These are phyloP conservation scores for Ceratocystis papillata DNA, from an alignment of 2,329 filamentous ascomycete genomes.

Conservation along the genomic window DNA sequence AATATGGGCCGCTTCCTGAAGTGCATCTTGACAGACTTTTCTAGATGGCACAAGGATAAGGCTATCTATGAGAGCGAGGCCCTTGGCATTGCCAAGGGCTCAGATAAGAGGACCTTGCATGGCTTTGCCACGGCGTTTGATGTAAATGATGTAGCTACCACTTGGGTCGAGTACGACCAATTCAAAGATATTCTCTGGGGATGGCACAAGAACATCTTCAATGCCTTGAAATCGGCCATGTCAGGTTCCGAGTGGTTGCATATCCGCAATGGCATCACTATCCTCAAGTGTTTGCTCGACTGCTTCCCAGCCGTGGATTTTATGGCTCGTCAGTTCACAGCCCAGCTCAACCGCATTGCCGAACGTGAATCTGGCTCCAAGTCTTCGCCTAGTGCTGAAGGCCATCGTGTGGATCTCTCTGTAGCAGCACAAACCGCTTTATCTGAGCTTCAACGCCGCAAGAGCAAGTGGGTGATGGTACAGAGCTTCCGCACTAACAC, in stretches of 20 bases:
- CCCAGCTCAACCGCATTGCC: constrained; percentile 55
- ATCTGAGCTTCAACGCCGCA: constrained; percentile 56
- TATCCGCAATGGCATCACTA: constrained; percentile 86
- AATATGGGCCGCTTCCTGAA: constrained; percentile 87
- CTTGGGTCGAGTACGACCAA: constrained; percentile 69
- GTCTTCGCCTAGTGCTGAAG: constrained; percentile 37
- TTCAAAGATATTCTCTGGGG: constrained; percentile 78
- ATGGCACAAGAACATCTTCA: constrained; percentile 78
- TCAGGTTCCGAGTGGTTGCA: constrained; percentile 88
- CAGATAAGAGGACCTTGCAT: constrained; percentile 46
- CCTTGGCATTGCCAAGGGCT: constrained; percentile 35
- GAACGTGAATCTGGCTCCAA: constrained; percentile 48
- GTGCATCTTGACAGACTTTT: constrained; percentile 67
- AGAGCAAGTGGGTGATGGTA: constrained; percentile 60
- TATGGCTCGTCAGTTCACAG: constrained; percentile 60
- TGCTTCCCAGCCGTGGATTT: constrained; percentile 84
- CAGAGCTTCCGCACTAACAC: constrained; percentile 59
- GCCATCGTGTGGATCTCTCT: constrained; percentile 60
- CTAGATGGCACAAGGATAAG: constrained; percentile 72
- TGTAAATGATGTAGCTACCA: constrained; percentile 47
- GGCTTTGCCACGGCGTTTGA: constrained; percentile 71
- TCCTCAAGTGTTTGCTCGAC: constrained; percentile 69
- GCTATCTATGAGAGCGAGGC: constrained; percentile 69
- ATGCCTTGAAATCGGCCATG: constrained; percentile 70
- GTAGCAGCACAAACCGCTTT: constrained; percentile 61